phyloP scores from a whole-genome alignment of 2,329 filamentous ascomycete species.

The Purpureocillium lavendulum region DNA sequence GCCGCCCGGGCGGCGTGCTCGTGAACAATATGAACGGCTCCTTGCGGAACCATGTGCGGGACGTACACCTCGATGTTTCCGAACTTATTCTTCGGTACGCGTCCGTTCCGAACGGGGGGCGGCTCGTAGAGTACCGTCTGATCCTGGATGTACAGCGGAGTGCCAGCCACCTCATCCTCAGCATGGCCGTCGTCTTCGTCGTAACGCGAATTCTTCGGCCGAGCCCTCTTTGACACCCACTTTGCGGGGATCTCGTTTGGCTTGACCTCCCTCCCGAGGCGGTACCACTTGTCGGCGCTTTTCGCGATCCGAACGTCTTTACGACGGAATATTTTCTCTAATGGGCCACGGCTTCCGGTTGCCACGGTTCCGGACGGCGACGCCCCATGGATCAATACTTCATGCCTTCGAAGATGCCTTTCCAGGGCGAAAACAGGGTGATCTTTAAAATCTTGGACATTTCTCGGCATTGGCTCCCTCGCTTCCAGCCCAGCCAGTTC shows the following conservation, averaged over 20 bases:
- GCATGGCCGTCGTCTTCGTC: conserved; percentile 19
- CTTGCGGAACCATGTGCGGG: conserved; percentile 78
- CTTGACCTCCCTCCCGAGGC: conserved; percentile 72
- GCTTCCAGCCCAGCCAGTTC: conserved; percentile 65
- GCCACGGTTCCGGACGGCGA: conserved; percentile 70
- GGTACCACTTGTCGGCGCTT: conserved; percentile 85
- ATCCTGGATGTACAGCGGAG: conserved; percentile 50
- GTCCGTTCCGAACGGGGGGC: conserved; percentile 65
- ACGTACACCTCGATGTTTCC: conserved; percentile 94
- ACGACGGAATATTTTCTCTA: conserved; percentile 77
- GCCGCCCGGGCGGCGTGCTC: conserved; percentile 62
- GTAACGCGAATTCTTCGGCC: conserved; percentile 14
- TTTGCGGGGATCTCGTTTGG: conserved; percentile 76
- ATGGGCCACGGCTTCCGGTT: conserved; percentile 49
- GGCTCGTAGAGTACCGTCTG: conserved; percentile 69
- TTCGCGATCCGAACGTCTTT: conserved; percentile 70
- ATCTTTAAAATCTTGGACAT: conserved; percentile 78
- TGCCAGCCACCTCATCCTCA: conserved; percentile 33
- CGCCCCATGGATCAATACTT: conserved; percentile 67
- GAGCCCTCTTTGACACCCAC: conserved; percentile 47
- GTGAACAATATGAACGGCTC: conserved; percentile 63
- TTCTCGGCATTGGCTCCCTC: conserved; percentile 76
- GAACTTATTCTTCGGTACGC: conserved; percentile 82
- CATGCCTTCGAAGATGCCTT: conserved; percentile 72
- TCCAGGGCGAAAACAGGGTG: conserved; percentile 80